Base-by-base conservation (phyloP, 2,329 filamentous ascomycete species). In the Fusarium falciforme region DNA sequence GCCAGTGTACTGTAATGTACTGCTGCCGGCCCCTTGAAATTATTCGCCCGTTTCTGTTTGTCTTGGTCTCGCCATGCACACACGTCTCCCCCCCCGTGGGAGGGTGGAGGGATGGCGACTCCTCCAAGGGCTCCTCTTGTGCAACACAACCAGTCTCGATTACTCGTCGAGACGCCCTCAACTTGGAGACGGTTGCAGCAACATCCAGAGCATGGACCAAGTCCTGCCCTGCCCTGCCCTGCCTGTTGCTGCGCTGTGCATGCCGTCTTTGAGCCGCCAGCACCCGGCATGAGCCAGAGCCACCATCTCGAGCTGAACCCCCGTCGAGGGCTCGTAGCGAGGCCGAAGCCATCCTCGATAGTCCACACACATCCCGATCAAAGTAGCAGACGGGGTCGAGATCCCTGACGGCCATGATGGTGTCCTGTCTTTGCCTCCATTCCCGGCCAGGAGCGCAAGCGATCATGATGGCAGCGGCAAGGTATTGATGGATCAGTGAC, bases 221-320 rank as follows among this genome's bases (percentile, higher is more conserved):
- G 17, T n/a, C 17, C 47, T 52, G 47, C 47, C 25, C 27, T 52
- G 44, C 25, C 42, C 22, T 49, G 47, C 27, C 25, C 17, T 52
- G 27, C 47, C 44, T 12, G n/a, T 22, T 22, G 35, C 36, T 57
- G 33, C 29, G 44, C 8, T 36, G 58, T 22, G 42, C 31, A 64
- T 42, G 47, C 61, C 38, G 58, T 47, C 17, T 58, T 68, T 76
- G 67, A 75, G 67, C 70, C 49, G 67, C 64, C 31, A 65, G 64
- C 70, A 75, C 62, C 69, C 74, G 74, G 55, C 67, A 58, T 57
- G 69, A 70, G 68, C 71, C 72, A 71, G 40, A 55, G 52, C 61
- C 72, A 71, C 47, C 61, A 60, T 62, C 52, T 72, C 40, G 8
- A 62, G 35, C 36, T 27, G 52, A 25, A 20, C 47, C 52, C 54